Conservation (phyloP, 768 basidiomycete genomes). For the Mrakia hoshinonis region DNA sequence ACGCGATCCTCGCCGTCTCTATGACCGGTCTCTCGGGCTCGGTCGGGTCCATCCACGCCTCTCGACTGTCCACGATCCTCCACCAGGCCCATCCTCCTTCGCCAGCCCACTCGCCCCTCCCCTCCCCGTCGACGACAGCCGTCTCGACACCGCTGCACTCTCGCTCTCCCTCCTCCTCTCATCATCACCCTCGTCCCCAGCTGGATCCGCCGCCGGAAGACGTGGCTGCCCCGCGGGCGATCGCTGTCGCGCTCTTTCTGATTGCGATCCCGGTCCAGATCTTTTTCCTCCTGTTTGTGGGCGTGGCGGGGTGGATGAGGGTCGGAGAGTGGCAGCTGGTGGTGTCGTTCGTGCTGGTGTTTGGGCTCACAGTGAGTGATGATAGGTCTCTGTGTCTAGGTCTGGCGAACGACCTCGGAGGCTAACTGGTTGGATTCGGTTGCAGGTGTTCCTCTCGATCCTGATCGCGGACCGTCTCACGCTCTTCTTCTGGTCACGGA, state of each 20-base stretch:
- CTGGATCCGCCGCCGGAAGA: neutral
- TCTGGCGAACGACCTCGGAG: neutral
- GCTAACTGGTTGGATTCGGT: neutral
- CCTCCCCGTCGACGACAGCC: neutral
- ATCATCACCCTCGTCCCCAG: constrained; percentile 4
- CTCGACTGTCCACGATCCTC: constrained; percentile 77
- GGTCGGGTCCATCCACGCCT: constrained; percentile 82
- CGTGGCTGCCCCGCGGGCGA: constrained; percentile 41
- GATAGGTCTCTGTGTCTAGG: neutral
- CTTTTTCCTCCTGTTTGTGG: constrained; percentile 60
- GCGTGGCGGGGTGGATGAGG: constrained; percentile 65
- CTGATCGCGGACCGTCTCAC: constrained; percentile 59
- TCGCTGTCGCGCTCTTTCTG: constrained; percentile 51
- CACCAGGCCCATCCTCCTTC: constrained; percentile 51
- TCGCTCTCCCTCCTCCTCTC: neutral
- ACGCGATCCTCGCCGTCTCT: constrained; percentile 74
- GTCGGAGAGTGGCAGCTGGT: constrained; percentile 58
- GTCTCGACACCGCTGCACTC: constrained; percentile 6
- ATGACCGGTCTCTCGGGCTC: constrained; percentile 84
- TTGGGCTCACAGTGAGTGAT: constrained; percentile 62
- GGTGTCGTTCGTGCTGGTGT: constrained; percentile 58
- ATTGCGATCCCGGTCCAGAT: constrained; percentile 75
- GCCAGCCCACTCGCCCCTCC: constrained; percentile 20
- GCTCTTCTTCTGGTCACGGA: constrained; percentile 64
- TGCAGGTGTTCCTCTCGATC: constrained; percentile 63